phyloP scores from a whole-genome alignment of 805 yeast genomes.

The Geotrichum ghanense region DNA sequence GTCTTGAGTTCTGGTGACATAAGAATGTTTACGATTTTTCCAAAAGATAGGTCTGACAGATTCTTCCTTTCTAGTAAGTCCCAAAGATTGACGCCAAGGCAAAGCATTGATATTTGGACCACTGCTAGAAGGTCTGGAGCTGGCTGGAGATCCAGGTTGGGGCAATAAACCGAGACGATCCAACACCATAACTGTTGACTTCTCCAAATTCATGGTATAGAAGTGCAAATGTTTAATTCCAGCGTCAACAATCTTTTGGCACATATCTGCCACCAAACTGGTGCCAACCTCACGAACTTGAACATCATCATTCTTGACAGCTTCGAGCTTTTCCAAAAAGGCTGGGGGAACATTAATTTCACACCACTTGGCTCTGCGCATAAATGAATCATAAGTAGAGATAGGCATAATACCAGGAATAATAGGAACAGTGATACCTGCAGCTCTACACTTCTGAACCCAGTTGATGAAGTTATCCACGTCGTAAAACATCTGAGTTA shows the following conservation, averaged over 20 bases:
- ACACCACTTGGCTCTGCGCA: conserved; percentile 93
- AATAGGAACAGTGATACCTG: conserved; percentile 74
- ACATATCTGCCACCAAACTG: conserved; percentile 72
- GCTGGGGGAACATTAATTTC: conserved; percentile 67
- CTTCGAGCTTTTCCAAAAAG: conserved; percentile 59
- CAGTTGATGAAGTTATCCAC: conserved; percentile 74
- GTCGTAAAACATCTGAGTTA: conserved; percentile 97
- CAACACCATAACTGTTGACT: conserved; percentile 77
- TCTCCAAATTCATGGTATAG: conserved; percentile 95
- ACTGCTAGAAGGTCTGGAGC: conserved; percentile 28
- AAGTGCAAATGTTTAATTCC: conserved; percentile 80
- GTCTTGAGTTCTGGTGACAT: conserved; percentile 76
- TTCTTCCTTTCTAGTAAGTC: conserved; percentile 69
- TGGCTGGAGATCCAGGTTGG: conserved; percentile 20
- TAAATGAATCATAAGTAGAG: conserved; percentile 83
- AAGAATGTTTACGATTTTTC: conserved; percentile 87
- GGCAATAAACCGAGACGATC: conserved; percentile 53
- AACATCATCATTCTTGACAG: conserved; percentile 82
- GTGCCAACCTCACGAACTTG: conserved; percentile 80
- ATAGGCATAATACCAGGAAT: conserved; percentile 99
- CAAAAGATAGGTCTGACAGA: conserved; percentile 90
- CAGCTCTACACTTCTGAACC: conserved; percentile 59
- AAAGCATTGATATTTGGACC: conserved; percentile 12
- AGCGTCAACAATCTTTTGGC: conserved; percentile 55
- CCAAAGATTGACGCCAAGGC: conserved; percentile 91